phyloP scores from a whole-genome alignment of 148 eudicot genomes.

The Bassia scoparia region DNA sequence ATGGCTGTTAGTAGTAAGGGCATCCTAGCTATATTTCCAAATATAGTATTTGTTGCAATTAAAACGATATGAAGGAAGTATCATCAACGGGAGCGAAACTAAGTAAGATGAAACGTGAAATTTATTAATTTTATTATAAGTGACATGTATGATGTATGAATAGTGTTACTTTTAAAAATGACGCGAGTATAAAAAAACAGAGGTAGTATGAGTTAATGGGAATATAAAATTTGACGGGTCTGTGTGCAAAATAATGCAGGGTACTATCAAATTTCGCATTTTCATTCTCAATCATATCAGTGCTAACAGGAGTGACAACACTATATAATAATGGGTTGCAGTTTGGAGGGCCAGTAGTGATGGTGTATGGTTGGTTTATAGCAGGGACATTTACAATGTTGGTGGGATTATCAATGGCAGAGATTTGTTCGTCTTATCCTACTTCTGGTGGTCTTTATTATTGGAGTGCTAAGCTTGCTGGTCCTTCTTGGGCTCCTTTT shows the following conservation, averaged over 20 bases:
- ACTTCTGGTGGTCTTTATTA: constrained; percentile 72
- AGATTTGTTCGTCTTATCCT: constrained; percentile 79
- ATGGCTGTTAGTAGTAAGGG: too few relatives aligned
- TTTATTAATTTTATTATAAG: too few relatives aligned
- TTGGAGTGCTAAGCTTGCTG: constrained; percentile 71
- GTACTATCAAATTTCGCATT: constrained; percentile 60
- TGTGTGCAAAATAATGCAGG: constrained; percentile 19
- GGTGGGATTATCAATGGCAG: constrained; percentile 72
- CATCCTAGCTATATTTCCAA: too few relatives aligned
- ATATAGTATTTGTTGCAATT: too few relatives aligned
- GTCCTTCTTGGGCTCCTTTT: constrained; percentile 52
- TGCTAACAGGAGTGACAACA: constrained; percentile 62
- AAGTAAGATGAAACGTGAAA: too few relatives aligned
- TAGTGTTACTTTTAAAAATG: too few relatives aligned
- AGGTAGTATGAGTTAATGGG: too few relatives aligned
- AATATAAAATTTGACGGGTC: too few relatives aligned
- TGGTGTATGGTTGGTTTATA: constrained; percentile 71
- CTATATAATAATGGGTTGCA: constrained; percentile 47
- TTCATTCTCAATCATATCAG: constrained; percentile 61
- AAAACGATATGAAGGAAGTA: too few relatives aligned
- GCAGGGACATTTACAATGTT: constrained; percentile 47
- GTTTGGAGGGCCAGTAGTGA: constrained; percentile 60
- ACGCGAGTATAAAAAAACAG: too few relatives aligned
- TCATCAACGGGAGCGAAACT: too few relatives aligned
- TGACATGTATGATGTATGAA: too few relatives aligned